Base-by-base conservation (phyloP, 257 asterid genomes). In the Fraxinus quadrangulata region DNA sequence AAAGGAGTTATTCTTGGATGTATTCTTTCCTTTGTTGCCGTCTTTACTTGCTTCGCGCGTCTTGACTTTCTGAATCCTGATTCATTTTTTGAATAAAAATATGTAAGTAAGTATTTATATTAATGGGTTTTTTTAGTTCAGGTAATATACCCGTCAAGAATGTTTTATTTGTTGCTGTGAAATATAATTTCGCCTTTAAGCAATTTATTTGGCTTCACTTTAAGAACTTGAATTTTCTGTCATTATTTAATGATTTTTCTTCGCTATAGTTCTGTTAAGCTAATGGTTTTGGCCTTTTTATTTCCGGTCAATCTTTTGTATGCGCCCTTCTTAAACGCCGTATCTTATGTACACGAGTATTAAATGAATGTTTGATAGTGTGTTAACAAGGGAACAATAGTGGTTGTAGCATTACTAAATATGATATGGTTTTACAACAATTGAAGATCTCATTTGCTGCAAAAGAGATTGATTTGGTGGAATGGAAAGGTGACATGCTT, bases 401-500 rank as follows among this genome's bases (percentile, higher is more conserved):
- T 68, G n/a, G 14, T 34, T 24, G 26, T 54, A 76, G 12, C 36
- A 59, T 13, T 37, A 59, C 75, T 84, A 21, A 85, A 61, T 51
- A 79, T 70, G 47, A 36, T 47, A 1, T 74, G n/a, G 75, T 66
- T 81, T 17, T 76, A 23, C 49, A 71, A 51, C 78, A 54, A 74
- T 78, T 74, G 73, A 80, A 95, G 98, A 90, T 95, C 80, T 85
- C 96, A 56, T 89, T 95, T 86, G 81, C 90, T 65, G 97, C 97
- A 34, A 91, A 93, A 89, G 98, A 91, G 75, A 83, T 87, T 66
- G 97, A 93, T 85, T 81, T 92, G 86, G 89, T 85, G 4, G 94
- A 91, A 86, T 95, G 99, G 99, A 95, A 93, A 87, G 99, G 99
- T 36, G 99, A 95, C 85, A 86, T 95, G 59, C 97, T 95, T 40